Percentiles rank a stretch among this genome's conserved stretches.
phyloP scores from a whole-genome alignment of 2,329 filamentous ascomycete species.

The Epichloe uncinata region DNA sequence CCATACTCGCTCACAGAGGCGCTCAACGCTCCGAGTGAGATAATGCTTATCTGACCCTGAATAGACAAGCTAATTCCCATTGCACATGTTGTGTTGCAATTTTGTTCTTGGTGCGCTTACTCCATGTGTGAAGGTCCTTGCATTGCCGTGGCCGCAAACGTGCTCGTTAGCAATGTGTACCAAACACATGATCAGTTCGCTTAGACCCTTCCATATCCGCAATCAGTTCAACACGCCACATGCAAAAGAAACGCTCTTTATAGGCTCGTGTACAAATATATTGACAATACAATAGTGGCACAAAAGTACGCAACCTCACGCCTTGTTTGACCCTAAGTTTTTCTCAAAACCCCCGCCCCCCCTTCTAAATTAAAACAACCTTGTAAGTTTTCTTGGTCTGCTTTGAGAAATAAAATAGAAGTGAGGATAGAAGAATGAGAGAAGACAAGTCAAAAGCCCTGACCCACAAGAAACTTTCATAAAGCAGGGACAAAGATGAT shows the following conservation, averaged over 20 bases:
- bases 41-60: background rate
- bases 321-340: background rate
- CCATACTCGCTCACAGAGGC: background rate
- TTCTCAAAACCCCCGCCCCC: too few species aligned
- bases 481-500: background rate
- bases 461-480: background rate
- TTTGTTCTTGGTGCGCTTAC: background rate
- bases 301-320: background rate
- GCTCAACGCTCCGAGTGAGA: slow-evolving; percentile 9
- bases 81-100: background rate
- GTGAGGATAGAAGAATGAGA: background rate
- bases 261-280: too few species aligned
- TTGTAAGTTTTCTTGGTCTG: background rate
- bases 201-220: too few species aligned
- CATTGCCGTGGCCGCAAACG: too few species aligned
- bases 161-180: too few species aligned
- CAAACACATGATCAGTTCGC: too few species aligned
- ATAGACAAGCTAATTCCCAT: background rate
- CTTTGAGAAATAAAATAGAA: background rate
- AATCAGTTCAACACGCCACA: too few species aligned
- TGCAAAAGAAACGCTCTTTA: too few species aligned
- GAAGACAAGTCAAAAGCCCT: background rate
- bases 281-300: background rate
- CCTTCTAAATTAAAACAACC: background rate
- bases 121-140: background rate